phyloP scores from a whole-genome alignment of 176 grass and related monocot species.

The Ensete ventricosum region DNA sequence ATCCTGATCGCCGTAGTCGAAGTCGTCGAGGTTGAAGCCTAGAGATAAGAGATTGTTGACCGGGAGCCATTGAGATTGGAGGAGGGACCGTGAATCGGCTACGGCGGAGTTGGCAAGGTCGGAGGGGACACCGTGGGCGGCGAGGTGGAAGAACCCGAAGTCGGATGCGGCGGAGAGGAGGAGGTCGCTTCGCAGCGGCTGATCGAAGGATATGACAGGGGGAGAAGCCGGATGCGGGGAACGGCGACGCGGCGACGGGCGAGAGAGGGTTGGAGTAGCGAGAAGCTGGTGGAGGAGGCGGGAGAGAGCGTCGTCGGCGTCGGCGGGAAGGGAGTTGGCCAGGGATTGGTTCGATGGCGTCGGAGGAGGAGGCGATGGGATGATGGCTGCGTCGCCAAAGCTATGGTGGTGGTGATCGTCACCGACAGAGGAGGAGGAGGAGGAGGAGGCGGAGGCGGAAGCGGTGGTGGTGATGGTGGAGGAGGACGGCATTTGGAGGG shows the following conservation, averaged over 20 bases:
- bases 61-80: background rate
- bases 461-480: background rate
- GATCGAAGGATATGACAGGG: slow-evolving; percentile 32
- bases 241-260: slow-evolving; percentile 13
- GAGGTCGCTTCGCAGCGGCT: slow-evolving; percentile 12
- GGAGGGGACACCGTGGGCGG: slow-evolving; percentile 33
- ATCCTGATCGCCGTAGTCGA: background rate
- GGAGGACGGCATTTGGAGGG: slow-evolving; percentile 8
- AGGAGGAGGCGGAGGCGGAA: background rate
- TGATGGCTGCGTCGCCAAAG: background rate
- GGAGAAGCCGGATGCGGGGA: slow-evolving; percentile 22
- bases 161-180: slow-evolving; percentile 34
- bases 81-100: slow-evolving; percentile 17
- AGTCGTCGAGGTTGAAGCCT: slow-evolving; percentile 25
- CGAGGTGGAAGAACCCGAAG: slow-evolving; percentile 70
- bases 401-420: background rate
- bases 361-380: slow-evolving; percentile 48
- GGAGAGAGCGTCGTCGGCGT: slow-evolving; percentile 39
- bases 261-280: background rate
- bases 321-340: slow-evolving; percentile 6
- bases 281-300: slow-evolving; percentile 46
- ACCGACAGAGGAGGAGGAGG: slow-evolving; percentile 10
- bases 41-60: slow-evolving; percentile 21
- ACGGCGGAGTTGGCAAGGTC: slow-evolving; percentile 23
- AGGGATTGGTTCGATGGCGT: slow-evolving; percentile 45